Conservation (phyloP, 1,284 basidiomycete genomes). For the Leccinum subspadiceum region DNA sequence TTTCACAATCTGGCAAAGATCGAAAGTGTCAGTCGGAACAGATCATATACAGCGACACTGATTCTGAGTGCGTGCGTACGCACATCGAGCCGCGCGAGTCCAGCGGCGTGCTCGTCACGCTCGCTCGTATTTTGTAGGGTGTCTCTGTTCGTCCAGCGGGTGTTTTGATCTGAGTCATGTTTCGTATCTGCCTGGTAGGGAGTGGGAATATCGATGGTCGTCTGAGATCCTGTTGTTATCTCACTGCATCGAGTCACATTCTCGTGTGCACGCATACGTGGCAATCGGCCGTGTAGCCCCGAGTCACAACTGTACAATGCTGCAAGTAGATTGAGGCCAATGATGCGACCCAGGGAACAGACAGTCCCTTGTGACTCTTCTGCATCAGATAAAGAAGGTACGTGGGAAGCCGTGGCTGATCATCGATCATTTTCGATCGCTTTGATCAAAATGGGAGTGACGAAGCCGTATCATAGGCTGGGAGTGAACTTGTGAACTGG, state of each 20-base stretch:
- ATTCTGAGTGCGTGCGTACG: conserved; percentile 2
- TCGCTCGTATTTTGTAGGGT: neutral
- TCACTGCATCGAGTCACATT: neutral
- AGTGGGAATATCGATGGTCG: neutral
- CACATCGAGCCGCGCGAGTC: conserved; percentile 21
- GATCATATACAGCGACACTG: neutral
- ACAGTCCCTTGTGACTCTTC: neutral
- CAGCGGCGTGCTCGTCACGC: neutral
- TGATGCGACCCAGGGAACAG: neutral
- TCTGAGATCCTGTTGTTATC: neutral
- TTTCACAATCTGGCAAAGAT: conserved; percentile 38
- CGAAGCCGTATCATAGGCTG: neutral
- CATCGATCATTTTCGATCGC: neutral
- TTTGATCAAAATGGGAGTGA: neutral
- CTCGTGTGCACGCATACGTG: neutral
- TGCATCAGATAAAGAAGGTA: neutral
- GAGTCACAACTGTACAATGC: neutral
- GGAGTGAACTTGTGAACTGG: neutral
- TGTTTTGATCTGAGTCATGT: conserved; percentile 8
- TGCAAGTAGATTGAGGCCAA: neutral
- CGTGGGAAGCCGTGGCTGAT: neutral
- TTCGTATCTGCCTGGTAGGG: neutral
- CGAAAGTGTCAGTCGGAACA: neutral
- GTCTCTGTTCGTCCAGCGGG: neutral
- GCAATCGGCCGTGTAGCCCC: neutral